A percentile compares a stretch with the other conserved stretches of the same genome.
These are phyloP conservation scores for Conringia planisiliqua DNA, from an alignment of 345 rosid species.

Conservation along the genomic window DNA sequence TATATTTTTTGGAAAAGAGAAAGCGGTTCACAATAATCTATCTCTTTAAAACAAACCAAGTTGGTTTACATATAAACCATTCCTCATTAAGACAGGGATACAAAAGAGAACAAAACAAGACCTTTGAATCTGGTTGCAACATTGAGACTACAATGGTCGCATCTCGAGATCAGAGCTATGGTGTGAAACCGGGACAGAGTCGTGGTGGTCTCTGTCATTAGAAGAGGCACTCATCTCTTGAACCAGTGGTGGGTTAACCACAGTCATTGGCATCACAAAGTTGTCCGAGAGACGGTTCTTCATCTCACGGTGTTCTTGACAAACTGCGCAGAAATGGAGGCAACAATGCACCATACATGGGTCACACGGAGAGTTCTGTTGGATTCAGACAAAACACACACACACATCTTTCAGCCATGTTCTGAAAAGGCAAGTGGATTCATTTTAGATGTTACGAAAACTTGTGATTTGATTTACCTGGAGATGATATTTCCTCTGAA, in stretches of 20 bases:
- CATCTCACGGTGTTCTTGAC: slow-evolving; percentile 90
- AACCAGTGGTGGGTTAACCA: slow-evolving; percentile 84
- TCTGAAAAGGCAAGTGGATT: background rate
- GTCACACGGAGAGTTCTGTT: slow-evolving; percentile 88
- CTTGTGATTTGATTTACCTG: slow-evolving; percentile 44
- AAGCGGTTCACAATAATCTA: background rate
- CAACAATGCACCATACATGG: slow-evolving; percentile 76
- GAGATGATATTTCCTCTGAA: slow-evolving; percentile 89
- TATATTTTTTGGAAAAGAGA: background rate
- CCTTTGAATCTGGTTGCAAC: background rate
- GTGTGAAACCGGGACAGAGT: slow-evolving; percentile 27
- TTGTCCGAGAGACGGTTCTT: slow-evolving; percentile 70
- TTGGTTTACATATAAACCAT: slow-evolving; percentile 3
- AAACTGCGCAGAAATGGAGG: slow-evolving; percentile 70
- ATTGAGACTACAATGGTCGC: slow-evolving; percentile 30
- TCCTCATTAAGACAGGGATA: background rate
- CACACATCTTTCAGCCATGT: background rate
- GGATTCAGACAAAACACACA: slow-evolving; percentile 8
- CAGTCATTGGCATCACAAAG: slow-evolving; percentile 79
- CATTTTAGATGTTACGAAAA: background rate
- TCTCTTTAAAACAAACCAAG: slow-evolving; percentile 8
- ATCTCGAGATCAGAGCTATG: slow-evolving; percentile 33
- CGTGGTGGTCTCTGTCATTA: background rate
- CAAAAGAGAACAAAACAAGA: slow-evolving; percentile 17
- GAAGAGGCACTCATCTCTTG: slow-evolving; percentile 74